phyloP scores from a whole-genome alignment of 176 grass and related monocot genomes.

The Ensete ventricosum region DNA sequence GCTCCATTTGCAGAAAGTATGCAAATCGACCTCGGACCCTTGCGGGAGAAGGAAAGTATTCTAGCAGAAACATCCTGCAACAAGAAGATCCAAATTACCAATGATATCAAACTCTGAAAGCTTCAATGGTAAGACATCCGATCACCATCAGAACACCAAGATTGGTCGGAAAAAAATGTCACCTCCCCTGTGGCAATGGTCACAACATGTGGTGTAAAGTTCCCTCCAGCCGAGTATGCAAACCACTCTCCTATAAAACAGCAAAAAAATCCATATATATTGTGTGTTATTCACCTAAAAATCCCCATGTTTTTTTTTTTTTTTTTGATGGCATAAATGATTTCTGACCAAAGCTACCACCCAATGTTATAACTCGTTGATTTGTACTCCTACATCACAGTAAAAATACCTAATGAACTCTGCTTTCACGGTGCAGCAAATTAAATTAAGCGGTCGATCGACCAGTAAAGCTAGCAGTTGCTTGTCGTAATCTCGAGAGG shows the following conservation, averaged over 20 bases:
- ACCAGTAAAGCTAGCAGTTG: too few species aligned
- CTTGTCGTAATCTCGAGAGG: too few species aligned
- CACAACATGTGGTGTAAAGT: conserved; percentile 89
- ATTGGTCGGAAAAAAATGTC: conserved; percentile 1
- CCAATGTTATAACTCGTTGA: too few species aligned
- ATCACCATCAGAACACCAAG: background rate
- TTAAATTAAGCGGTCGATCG: too few species aligned
- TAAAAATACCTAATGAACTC: too few species aligned
- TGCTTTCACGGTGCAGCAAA: too few species aligned
- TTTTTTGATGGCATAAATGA: background rate
- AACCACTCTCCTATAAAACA: conserved; percentile 67
- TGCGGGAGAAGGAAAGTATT: conserved; percentile 86
- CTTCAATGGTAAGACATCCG: background rate
- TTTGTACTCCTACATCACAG: too few species aligned
- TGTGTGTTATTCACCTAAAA: background rate
- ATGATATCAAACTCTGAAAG: background rate
- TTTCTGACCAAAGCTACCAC: background rate
- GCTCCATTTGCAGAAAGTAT: conserved; percentile 72
- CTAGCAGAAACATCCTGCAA: conserved; percentile 65
- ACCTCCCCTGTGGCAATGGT: conserved; percentile 76
- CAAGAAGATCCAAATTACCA: background rate
- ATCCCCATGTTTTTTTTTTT: background rate
- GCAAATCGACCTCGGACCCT: conserved; percentile 79
- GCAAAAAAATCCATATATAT: background rate
- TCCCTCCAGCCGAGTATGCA: conserved; percentile 80